phyloP scores from a whole-genome alignment of 768 basidiomycete species.

The Filobasidium wieringae region DNA sequence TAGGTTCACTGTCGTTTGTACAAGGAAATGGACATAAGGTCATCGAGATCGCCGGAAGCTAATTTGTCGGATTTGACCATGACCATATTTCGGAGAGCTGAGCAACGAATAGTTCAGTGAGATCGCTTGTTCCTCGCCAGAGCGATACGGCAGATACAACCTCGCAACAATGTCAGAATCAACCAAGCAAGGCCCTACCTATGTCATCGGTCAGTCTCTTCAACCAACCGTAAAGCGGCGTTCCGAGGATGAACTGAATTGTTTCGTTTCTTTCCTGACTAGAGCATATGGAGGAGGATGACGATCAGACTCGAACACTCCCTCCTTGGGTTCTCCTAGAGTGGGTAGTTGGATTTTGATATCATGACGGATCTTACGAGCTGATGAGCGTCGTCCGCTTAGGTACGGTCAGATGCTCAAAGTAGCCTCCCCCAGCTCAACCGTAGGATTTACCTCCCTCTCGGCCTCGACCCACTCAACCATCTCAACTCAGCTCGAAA shows the following conservation, averaged over 20 bases:
- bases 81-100: no score
- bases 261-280: not conserved
- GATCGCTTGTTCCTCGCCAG: no score
- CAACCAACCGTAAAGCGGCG: no score
- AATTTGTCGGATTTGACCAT: no score
- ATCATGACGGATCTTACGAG: not conserved
- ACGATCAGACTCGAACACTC: slow-evolving; percentile 57
- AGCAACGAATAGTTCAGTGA: no score
- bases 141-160: no score
- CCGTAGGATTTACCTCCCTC: slow-evolving; percentile 74
- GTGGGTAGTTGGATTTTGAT: slow-evolving; percentile 48
- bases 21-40: no score
- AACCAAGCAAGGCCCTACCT: slow-evolving; percentile 39
- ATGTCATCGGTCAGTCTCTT: slow-evolving; percentile 48
- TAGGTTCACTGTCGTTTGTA: no score
- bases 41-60: no score
- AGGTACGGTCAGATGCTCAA: slow-evolving; percentile 64
- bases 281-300: slow-evolving; percentile 62
- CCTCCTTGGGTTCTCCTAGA: slow-evolving; percentile 80
- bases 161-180: not conserved
- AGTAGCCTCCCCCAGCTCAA: slow-evolving; percentile 54
- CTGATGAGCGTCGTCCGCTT: not conserved
- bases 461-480: slow-evolving; percentile 45
- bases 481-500: slow-evolving; percentile 7
- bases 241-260: not conserved